A percentile compares a stretch with the other conserved stretches of the same genome.
Conservation (phyloP, 345 rosid genomes). For the Salix arbutifolia region DNA sequence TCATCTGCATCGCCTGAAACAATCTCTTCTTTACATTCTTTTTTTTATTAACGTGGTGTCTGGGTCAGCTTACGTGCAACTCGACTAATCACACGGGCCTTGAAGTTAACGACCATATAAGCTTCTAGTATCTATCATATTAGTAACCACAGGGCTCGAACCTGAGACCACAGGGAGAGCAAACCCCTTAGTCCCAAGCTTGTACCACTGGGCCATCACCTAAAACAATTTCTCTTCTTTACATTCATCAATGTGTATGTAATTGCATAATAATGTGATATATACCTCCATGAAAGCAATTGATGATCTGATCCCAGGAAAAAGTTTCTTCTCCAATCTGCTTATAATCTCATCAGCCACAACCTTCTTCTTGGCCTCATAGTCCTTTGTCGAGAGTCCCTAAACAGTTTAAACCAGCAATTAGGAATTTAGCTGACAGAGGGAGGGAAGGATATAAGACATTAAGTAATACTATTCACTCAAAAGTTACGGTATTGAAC, state of each 20-base stretch:
- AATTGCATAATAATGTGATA: background rate
- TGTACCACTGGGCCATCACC: background rate
- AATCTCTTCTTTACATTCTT: background rate
- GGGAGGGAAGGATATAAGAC: background rate
- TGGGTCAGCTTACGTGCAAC: too few species aligned
- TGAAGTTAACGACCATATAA: too few species aligned
- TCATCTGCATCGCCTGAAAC: background rate
- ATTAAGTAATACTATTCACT: background rate
- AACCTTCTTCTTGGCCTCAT: conserved; percentile 68
- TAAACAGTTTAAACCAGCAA: conserved; percentile 22
- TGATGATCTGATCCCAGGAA: conserved; percentile 74
- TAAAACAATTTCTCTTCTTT: background rate
- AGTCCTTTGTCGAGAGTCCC: conserved; percentile 72
- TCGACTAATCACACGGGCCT: too few species aligned
- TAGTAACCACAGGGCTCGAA: too few species aligned
- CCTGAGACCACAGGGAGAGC: too few species aligned
- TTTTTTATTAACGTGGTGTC: too few species aligned
- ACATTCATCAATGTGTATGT: conserved; percentile 4
- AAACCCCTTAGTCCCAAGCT: too few species aligned
- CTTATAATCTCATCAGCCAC: conserved; percentile 57
- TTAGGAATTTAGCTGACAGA: background rate
- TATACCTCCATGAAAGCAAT: conserved; percentile 77
- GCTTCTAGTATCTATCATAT: too few species aligned
- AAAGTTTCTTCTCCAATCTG: conserved; percentile 79
- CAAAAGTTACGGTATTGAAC: background rate